Conservation (phyloP, 2,329 filamentous ascomycete species). For the Aspergillus awamori region DNA sequence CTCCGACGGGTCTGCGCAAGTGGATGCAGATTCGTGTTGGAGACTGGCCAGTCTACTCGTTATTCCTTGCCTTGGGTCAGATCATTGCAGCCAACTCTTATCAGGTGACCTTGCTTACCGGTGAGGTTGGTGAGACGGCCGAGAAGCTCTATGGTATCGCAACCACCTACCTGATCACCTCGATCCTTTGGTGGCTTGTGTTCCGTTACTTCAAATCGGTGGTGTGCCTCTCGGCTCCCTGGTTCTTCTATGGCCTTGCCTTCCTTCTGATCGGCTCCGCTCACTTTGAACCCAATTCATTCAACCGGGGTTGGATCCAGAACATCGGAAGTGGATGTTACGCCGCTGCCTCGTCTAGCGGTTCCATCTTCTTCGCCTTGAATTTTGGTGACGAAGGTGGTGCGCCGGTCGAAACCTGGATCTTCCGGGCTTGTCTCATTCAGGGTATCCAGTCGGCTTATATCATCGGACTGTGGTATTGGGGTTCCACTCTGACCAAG, state of each 20-base stretch:
- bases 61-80: conserved; percentile 63
- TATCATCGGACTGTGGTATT: conserved; percentile 66
- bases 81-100: conserved; percentile 67
- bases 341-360: conserved; percentile 62
- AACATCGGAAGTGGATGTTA: conserved; percentile 64
- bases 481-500: conserved; percentile 59
- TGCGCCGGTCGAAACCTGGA: conserved; percentile 64
- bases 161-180: conserved; percentile 59
- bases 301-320: conserved; percentile 56
- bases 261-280: conserved; percentile 64
- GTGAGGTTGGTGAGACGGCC: conserved; percentile 62
- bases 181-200: conserved; percentile 63
- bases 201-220: conserved; percentile 61
- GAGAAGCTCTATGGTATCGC: conserved; percentile 62
- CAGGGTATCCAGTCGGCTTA: conserved; percentile 69
- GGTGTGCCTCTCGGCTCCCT: conserved; percentile 60
- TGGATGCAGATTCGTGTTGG: conserved; percentile 58
- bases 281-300: conserved; percentile 50
- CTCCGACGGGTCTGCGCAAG: conserved; percentile 58
- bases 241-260: conserved; percentile 63
- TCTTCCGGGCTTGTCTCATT: conserved; percentile 66
- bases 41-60: conserved; percentile 65
- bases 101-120: conserved; percentile 69
- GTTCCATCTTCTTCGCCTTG: conserved; percentile 65
- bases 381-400: conserved; percentile 68